These are phyloP conservation scores for Diplotaxis tenuifolia DNA, from an alignment of 345 rosid genomes.

Conservation along the genomic window DNA sequence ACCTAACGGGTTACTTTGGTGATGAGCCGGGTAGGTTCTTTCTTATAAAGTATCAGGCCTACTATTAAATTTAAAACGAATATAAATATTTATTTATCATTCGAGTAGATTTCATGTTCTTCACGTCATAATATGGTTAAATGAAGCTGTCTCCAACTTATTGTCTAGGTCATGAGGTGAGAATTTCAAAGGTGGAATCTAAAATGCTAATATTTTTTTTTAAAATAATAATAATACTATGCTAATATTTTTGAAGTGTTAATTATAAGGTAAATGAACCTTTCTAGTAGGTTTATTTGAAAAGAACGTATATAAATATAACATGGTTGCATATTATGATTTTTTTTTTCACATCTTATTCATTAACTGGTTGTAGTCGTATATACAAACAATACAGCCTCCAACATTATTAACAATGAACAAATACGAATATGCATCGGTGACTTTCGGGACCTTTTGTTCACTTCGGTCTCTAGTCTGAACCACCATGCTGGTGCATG, in stretches of 20 bases:
- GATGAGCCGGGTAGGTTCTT: not conserved
- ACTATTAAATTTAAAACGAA: not conserved
- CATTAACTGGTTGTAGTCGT: no score
- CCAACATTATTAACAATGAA: no score
- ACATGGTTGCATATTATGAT: not conserved
- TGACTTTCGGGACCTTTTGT: no score
- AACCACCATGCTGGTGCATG: no score
- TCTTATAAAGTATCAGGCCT: conserved; percentile 2
- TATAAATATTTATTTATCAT: not conserved
- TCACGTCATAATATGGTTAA: not conserved
- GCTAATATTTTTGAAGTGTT: not conserved
- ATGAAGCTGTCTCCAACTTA: not conserved
- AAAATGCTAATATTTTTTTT: not conserved
- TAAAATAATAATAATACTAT: no score
- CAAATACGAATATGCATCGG: no score
- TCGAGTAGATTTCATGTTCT: not conserved
- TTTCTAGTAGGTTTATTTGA: not conserved
- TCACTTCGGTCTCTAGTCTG: no score
- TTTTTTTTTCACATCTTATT: no score
- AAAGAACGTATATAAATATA: not conserved
- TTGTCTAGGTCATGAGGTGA: not conserved
- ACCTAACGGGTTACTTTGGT: conserved; percentile 19
- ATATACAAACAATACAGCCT: no score
- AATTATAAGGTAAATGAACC: not conserved
- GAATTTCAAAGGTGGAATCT: not conserved